Percentiles rank a stretch among this genome's conserved stretches.
These are phyloP conservation scores for Parasarocladium wereldwijsianum DNA, from an alignment of 2,329 filamentous ascomycete species.

Conservation along the genomic window DNA sequence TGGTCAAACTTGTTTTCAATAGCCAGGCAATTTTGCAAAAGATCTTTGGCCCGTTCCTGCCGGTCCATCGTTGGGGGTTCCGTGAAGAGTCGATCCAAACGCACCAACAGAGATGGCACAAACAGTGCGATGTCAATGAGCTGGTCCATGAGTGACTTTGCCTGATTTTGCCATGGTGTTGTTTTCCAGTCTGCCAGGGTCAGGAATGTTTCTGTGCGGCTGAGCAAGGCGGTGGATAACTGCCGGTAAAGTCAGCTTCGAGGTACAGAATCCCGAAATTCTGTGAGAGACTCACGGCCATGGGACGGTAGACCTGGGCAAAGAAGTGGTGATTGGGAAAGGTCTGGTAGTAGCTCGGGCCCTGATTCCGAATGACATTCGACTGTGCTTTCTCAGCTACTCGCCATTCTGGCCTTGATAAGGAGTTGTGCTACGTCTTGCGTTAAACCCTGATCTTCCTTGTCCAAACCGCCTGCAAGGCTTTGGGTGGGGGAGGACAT, in stretches of 20 bases:
- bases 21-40: conserved; percentile 30
- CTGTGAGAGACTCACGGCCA: conserved; percentile 25
- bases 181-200: conserved; percentile 34
- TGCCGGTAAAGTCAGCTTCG: conserved; percentile 10
- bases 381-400: conserved; percentile 9
- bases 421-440: conserved; percentile 27
- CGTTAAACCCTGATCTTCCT: conserved; percentile 1
- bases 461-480: background rate
- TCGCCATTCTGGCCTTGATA: conserved; percentile 13
- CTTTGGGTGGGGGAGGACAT: conserved; percentile 9
- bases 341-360: conserved; percentile 28
- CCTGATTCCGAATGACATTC: conserved; percentile 23
- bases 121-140: conserved; percentile 35
- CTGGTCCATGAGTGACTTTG: conserved; percentile 33
- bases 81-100: conserved; percentile 25
- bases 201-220: conserved; percentile 34
- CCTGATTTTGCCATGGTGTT: conserved; percentile 35
- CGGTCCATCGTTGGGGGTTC: conserved; percentile 25
- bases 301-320: conserved; percentile 36
- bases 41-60: conserved; percentile 28
- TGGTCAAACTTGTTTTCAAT: conserved; percentile 31
- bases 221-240: conserved; percentile 33
- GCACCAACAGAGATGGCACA: conserved; percentile 30
- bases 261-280: background rate
- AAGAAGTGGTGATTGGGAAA: conserved; percentile 47